These are phyloP conservation scores for Ormosia semicastrata DNA, from an alignment of 306 rosid species.

Conservation along the genomic window DNA sequence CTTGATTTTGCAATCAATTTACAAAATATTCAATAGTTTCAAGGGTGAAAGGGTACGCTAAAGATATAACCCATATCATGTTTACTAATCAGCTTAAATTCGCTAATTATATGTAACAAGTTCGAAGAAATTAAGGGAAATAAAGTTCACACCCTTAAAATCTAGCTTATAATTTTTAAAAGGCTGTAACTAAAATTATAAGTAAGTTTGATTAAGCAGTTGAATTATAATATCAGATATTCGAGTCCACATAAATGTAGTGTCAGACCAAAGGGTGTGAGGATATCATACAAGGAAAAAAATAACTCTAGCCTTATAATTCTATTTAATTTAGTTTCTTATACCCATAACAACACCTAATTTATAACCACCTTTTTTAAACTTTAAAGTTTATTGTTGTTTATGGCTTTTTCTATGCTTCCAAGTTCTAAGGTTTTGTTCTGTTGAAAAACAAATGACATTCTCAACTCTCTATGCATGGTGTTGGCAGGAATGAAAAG, in stretches of 20 bases:
- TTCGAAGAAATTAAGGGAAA: conserved; percentile 4
- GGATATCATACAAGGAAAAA: neutral
- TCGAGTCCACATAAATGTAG: neutral
- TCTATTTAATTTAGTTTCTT: neutral
- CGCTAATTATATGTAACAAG: neutral
- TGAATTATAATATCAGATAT: too few species aligned
- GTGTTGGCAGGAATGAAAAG: neutral
- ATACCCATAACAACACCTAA: neutral
- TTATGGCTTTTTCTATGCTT: neutral
- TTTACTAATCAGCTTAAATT: neutral
- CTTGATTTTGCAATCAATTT: neutral
- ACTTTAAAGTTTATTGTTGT: neutral
- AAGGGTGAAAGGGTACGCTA: neutral
- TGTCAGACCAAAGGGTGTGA: too few species aligned
- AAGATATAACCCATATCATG: neutral
- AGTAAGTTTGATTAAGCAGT: too few species aligned
- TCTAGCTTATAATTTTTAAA: too few species aligned
- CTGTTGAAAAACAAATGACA: neutral
- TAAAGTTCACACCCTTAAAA: neutral
- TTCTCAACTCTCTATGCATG: neutral
- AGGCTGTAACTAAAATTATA: too few species aligned
- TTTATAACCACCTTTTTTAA: too few species aligned
- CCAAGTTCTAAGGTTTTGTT: neutral
- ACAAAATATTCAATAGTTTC: neutral
- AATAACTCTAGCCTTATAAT: neutral